Evolutionary conservation across 1,139 yeast species (phyloP).

Genomic region (Yamadazyma spencermartinsiae): DNA sequence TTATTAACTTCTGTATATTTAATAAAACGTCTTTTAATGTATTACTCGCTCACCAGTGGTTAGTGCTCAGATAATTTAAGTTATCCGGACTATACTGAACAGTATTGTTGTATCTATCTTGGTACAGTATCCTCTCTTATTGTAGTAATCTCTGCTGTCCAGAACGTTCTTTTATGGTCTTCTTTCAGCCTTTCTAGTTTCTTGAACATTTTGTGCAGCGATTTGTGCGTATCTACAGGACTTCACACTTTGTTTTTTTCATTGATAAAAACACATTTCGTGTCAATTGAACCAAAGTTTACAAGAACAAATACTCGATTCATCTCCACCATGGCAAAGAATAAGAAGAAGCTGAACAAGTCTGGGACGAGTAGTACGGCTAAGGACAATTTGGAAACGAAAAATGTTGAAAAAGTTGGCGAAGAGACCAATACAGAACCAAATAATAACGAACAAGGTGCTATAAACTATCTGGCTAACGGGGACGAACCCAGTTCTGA

Average conservation of each 20-base stretch:
- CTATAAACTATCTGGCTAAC: neutral
- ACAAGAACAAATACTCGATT: neutral
- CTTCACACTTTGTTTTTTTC: neutral
- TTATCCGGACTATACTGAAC: no score
- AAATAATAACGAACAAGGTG: no score
- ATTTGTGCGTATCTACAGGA: no score
- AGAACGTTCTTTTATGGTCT: neutral
- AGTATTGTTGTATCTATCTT: no score
- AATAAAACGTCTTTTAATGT: constrained; percentile 15
- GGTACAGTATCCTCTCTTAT: neutral
- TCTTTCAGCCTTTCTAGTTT: no score
- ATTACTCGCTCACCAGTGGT: no score
- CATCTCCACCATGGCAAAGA: constrained; percentile 26
- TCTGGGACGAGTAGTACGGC: constrained; percentile 5
- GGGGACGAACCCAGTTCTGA: neutral
- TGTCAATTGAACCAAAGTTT: neutral
- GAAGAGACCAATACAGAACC: no score
- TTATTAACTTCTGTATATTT: constrained; percentile 10
- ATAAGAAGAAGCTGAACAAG: constrained; percentile 26
- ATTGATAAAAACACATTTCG: neutral
- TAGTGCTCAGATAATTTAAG: no score
- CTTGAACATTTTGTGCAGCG: no score
- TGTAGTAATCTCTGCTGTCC: neutral
- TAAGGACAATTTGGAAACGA: constrained; percentile 5
- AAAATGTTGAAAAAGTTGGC: neutral